phyloP scores from a whole-genome alignment of 2,329 filamentous ascomycete genomes.

The Ceratocystiopsis sp. region DNA sequence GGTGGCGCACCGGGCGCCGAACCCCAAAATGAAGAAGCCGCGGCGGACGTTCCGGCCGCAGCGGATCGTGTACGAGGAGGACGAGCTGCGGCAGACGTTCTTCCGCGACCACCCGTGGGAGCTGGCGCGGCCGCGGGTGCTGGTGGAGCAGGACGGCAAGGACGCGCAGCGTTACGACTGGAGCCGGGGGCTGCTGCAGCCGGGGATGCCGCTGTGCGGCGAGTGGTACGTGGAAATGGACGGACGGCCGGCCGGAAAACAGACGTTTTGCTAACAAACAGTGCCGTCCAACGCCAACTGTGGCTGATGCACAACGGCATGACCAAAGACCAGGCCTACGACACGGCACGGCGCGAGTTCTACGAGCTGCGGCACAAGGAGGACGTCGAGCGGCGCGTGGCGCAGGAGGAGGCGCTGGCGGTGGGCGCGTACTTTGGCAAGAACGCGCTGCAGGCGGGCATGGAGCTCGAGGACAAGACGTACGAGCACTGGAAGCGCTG shows the following conservation, averaged over 20 bases:
- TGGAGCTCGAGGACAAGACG: conserved; percentile 62
- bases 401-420: conserved; percentile 70
- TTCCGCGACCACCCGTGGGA: conserved; percentile 97
- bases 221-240: conserved; percentile 46
- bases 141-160: conserved; percentile 73
- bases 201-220: conserved; percentile 59
- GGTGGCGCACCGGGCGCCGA: conserved; percentile 23
- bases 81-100: conserved; percentile 63
- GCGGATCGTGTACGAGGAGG: conserved; percentile 64
- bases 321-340: conserved; percentile 58
- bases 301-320: conserved; percentile 61
- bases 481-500: conserved; percentile 78
- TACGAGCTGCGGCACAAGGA: conserved; percentile 69
- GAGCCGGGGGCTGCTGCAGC: conserved; percentile 58
- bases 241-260: no score
- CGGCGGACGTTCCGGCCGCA: conserved; percentile 70
- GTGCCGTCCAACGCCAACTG: conserved; percentile 81
- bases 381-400: conserved; percentile 67
- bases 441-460: conserved; percentile 54
- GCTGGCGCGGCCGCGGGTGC: conserved; percentile 67
- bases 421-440: conserved; percentile 83
- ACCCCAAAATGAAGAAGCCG: conserved; percentile 40
- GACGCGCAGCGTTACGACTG: conserved; percentile 65
- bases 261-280: conserved; percentile 22
- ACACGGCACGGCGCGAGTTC: conserved; percentile 75